These are phyloP conservation scores for Cydonia oblonga DNA, from an alignment of 331 rosid species.

Conservation along the genomic window DNA sequence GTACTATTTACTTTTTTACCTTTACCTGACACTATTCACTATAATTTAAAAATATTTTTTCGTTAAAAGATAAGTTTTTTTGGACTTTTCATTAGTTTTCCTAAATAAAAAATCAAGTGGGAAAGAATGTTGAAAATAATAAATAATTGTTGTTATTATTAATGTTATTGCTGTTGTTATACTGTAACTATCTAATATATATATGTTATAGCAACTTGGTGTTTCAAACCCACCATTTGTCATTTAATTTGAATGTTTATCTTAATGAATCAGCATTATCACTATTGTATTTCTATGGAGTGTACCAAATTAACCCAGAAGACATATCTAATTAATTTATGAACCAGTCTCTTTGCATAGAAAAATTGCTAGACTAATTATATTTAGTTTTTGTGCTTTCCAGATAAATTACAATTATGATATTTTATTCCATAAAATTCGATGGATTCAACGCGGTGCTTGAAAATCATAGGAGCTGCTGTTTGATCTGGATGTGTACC, in stretches of 20 bases:
- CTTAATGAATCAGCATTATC: background rate
- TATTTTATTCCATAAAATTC: background rate
- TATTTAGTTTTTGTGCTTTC: background rate
- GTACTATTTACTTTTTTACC: too few species aligned
- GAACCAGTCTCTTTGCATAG: background rate
- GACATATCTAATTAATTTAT: background rate
- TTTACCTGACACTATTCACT: too few species aligned
- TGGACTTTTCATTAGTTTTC: too few species aligned
- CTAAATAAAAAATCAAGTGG: background rate
- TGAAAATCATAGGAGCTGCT: background rate
- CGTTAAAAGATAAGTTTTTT: too few species aligned
- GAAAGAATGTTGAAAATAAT: background rate
- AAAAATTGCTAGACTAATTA: background rate
- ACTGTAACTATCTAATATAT: background rate
- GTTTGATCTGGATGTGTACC: background rate
- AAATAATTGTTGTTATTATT: background rate
- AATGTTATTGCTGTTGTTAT: background rate
- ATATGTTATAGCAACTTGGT: background rate
- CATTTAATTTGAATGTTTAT: background rate
- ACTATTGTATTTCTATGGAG: too few species aligned
- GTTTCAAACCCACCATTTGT: background rate
- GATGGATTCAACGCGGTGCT: background rate
- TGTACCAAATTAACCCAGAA: background rate
- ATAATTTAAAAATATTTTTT: too few species aligned
- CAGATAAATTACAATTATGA: background rate